Conservation (phyloP, 345 rosid species). For the Syzygium aromaticum region DNA sequence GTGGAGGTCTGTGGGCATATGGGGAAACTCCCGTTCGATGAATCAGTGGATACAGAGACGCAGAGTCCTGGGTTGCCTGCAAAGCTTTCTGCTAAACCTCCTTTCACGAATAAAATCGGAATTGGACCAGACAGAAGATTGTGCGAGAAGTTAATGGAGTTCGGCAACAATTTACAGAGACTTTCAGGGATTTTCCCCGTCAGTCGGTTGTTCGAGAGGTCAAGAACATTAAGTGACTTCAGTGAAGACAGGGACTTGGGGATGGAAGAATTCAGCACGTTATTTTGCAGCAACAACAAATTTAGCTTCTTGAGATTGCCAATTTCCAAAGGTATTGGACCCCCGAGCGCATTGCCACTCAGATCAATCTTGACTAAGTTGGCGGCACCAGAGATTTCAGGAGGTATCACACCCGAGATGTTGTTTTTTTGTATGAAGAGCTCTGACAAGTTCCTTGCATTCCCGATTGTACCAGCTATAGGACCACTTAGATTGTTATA, state of each 20-base stretch:
- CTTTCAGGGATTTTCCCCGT: slow-evolving; percentile 69
- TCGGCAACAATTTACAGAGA: slow-evolving; percentile 54
- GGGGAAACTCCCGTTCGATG: slow-evolving; percentile 42
- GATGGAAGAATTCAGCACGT: slow-evolving; percentile 51
- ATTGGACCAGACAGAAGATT: slow-evolving; percentile 83
- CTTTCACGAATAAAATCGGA: slow-evolving; percentile 56
- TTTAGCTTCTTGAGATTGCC: slow-evolving; percentile 68
- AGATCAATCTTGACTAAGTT: slow-evolving; percentile 89
- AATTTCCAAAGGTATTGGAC: slow-evolving; percentile 69
- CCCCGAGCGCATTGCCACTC: slow-evolving; percentile 63
- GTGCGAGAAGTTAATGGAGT: slow-evolving; percentile 68
- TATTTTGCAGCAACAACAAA: slow-evolving; percentile 60
- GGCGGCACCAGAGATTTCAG: slow-evolving; percentile 50
- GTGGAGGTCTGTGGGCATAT: slow-evolving; percentile 35
- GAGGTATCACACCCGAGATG: slow-evolving; percentile 63
- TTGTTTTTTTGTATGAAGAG: slow-evolving; percentile 65
- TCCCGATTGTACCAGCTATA: slow-evolving; percentile 39
- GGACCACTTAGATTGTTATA: slow-evolving; percentile 63
- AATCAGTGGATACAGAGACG: slow-evolving; percentile 35
- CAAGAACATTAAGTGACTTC: slow-evolving; percentile 77
- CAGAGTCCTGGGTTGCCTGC: slow-evolving; percentile 83
- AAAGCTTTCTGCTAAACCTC: slow-evolving; percentile 73
- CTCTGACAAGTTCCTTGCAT: slow-evolving; percentile 74
- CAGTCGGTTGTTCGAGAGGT: slow-evolving; percentile 64
- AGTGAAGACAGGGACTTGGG: slow-evolving; percentile 62